phyloP scores from a whole-genome alignment of 31 red algal genomes.

The Asparagopsis taxiformis region DNA sequence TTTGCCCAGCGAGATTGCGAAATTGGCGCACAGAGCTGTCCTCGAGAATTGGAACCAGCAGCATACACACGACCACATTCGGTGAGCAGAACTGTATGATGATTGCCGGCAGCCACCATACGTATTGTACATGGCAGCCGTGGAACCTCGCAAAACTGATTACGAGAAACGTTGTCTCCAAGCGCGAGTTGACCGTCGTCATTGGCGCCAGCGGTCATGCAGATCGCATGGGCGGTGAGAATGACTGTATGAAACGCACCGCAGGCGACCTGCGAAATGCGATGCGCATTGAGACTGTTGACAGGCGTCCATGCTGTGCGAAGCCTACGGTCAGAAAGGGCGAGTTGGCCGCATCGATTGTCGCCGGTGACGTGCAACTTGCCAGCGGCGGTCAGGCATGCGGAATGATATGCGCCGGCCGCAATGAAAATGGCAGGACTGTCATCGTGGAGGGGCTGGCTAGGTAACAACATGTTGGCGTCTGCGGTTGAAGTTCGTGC shows the following conservation, averaged over 20 bases:
- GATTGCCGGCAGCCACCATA: conserved; percentile 45
- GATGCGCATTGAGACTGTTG: not conserved
- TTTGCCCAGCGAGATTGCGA: not conserved
- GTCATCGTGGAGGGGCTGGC: conserved; percentile 13
- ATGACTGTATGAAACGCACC: not conserved
- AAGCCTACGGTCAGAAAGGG: not conserved
- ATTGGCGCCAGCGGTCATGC: not conserved
- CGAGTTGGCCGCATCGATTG: conserved; percentile 38
- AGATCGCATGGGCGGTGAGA: not conserved
- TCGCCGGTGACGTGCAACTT: conserved; percentile 31
- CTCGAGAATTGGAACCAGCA: conserved; percentile 41
- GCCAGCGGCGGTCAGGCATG: conserved; percentile 35
- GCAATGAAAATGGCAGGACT: conserved; percentile 21
- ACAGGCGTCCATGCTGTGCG: not conserved
- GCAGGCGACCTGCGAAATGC: not conserved
- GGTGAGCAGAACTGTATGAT: conserved; percentile 44
- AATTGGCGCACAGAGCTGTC: conserved; percentile 31
- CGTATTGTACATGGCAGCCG: not conserved
- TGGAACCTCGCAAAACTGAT: conserved; percentile 18
- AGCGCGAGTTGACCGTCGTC: not conserved
- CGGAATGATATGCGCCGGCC: conserved; percentile 40
- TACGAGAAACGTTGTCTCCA: not conserved
- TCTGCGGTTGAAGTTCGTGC: conserved; percentile 14
- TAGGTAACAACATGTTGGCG: conserved; percentile 12
- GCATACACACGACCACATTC: conserved; percentile 38